Conservation (phyloP, 2,329 filamentous ascomycete species). For the Tolypocladium endophyticum region DNA sequence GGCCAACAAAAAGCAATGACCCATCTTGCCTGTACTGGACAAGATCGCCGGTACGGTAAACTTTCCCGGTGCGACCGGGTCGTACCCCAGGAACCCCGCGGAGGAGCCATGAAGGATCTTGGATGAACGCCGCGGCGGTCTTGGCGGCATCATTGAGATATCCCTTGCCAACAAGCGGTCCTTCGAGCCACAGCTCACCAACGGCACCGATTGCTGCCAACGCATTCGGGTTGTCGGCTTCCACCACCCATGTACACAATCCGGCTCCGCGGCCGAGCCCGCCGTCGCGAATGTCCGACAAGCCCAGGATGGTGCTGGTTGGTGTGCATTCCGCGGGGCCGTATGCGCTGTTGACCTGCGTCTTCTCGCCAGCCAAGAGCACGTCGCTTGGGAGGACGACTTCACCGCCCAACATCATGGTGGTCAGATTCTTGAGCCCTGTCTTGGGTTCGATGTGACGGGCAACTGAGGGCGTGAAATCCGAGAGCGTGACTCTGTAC, state of each 20-base stretch:
- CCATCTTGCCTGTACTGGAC: slow-evolving; percentile 21
- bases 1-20: slow-evolving; percentile 29
- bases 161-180: slow-evolving; percentile 11
- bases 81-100: slow-evolving; percentile 1
- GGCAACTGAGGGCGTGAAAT: slow-evolving; percentile 10
- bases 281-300: neutral
- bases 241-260: slow-evolving; percentile 11
- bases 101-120: slow-evolving; percentile 5
- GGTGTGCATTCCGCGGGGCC: slow-evolving; percentile 13
- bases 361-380: slow-evolving; percentile 4
- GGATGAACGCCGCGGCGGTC: slow-evolving; percentile 2
- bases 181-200: slow-evolving; percentile 17
- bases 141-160: slow-evolving; percentile 11
- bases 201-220: slow-evolving; percentile 10
- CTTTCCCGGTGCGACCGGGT: slow-evolving; percentile 3
- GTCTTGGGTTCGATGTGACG: slow-evolving; percentile 3
- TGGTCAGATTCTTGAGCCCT: slow-evolving; percentile 4
- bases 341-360: slow-evolving; percentile 8
- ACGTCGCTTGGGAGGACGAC: slow-evolving; percentile 3
- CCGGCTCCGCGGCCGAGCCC: slow-evolving; percentile 4
- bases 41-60: slow-evolving; percentile 13
- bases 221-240: slow-evolving; percentile 5
- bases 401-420: slow-evolving; percentile 8
- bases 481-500: slow-evolving; percentile 4
- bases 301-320: neutral